A percentile compares a stretch with the other conserved stretches of the same genome.
Evolutionary conservation across 2,329 filamentous ascomycete species (phyloP).

Genomic region (Cadophora malorum): DNA sequence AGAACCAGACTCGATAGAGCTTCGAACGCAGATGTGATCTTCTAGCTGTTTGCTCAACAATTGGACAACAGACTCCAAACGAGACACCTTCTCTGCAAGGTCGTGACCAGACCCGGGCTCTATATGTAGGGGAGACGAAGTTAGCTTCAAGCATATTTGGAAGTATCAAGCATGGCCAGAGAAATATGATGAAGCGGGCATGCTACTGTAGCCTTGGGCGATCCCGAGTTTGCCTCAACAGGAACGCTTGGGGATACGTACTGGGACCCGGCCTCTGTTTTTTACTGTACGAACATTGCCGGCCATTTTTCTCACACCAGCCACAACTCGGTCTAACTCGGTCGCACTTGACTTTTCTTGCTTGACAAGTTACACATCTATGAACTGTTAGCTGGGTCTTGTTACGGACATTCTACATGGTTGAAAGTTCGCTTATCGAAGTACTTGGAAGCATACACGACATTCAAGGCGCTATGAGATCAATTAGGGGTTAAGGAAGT

Average conservation of each 20-base stretch:
- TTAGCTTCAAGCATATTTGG: background rate
- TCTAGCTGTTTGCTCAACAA: slow-evolving; percentile 17
- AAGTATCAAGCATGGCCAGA: background rate
- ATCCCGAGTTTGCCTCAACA: background rate
- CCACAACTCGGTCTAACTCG: slow-evolving; percentile 13
- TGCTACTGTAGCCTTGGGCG: background rate
- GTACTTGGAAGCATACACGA: background rate
- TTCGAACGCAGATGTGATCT: slow-evolving; percentile 6
- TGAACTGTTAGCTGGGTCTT: background rate
- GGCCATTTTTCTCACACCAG: slow-evolving; percentile 18
- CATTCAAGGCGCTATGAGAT: background rate
- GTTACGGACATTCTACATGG: background rate
- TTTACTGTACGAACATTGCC: slow-evolving; percentile 20
- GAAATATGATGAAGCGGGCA: background rate
- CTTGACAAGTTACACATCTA: slow-evolving; percentile 19
- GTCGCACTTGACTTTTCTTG: slow-evolving; percentile 20
- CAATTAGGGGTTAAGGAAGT: background rate
- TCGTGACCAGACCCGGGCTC: slow-evolving; percentile 13
- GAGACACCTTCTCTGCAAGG: slow-evolving; percentile 16
- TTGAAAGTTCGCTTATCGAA: background rate
- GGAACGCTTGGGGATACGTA: background rate
- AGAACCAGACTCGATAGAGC: slow-evolving; percentile 2
- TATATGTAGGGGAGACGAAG: background rate
- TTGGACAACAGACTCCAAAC: slow-evolving; percentile 19
- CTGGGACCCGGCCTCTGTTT: slow-evolving; percentile 20